Conservation (phyloP, 179 eudicot genomes). For the Monotropa hypopitys region DNA sequence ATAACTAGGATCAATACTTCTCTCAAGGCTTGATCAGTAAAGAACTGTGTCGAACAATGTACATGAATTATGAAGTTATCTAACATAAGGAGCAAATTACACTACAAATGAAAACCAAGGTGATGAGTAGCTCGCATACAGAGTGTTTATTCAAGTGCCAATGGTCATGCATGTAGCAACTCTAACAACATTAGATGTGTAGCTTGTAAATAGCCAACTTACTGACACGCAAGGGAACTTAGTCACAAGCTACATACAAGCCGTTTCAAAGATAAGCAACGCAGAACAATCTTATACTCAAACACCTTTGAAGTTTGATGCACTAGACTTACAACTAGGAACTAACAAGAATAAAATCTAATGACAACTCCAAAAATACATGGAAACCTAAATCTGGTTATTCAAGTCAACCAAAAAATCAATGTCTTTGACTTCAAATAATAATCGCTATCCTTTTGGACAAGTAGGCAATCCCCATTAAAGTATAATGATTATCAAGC, state of each 20-base stretch:
- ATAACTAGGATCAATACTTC: not conserved
- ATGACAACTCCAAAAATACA: not conserved
- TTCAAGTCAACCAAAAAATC: no score
- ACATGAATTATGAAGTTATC: no score
- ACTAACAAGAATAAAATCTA: not conserved
- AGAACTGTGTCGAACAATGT: not conserved
- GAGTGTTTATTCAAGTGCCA: not conserved
- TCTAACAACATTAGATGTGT: not conserved
- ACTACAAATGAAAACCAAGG: not conserved
- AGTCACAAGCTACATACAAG: not conserved
- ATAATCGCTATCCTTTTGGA: no score
- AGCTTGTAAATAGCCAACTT: not conserved
- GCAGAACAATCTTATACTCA: not conserved
- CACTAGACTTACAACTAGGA: not conserved
- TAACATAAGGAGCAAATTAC: not conserved
- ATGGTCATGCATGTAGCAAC: not conserved
- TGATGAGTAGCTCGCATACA: not conserved
- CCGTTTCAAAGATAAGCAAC: not conserved
- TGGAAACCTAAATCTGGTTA: no score
- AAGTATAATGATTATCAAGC: no score
- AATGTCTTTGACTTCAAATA: no score
- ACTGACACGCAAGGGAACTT: not conserved
- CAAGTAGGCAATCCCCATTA: no score
- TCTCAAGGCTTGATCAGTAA: not conserved
- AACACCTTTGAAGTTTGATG: not conserved